Base-by-base conservation (phyloP, 169 alveolate species). In the Besnoitia besnoiti region DNA sequence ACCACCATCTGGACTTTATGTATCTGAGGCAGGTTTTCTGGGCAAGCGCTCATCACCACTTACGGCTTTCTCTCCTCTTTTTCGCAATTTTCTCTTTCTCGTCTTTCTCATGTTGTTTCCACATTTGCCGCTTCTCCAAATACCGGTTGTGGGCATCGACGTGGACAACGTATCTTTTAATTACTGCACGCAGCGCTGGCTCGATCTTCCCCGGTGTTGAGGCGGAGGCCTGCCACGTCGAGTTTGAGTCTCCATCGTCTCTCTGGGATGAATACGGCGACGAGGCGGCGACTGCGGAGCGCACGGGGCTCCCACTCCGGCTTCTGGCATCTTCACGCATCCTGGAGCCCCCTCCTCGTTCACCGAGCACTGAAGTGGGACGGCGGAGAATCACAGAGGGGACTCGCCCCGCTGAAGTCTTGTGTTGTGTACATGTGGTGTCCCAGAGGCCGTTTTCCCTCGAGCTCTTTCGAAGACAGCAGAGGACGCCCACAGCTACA, bases 101-200 rank as follows among this genome's bases (percentile, higher is more conserved):
- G 0, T 77, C 87, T 44, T 77, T 42, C 55, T 77, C 87, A 42
- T 77, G 59, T 27, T 77, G 61, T 19, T 55, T 37, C 87, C 87
- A 77, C 87, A 77, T 77, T 37, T 42, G 87, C 59, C 55, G n/a
- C 40, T 77, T 77, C 87, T 77, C 87, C 27, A 77, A 55, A 39
- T 77, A 77, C 16, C 87, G 50, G 40, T 77, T 77, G 59, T 77
- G 87, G 33, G 87, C 87, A 30, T 77, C 87, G 35, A 77, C 87
- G 10, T 77, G 87, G 44, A 77, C 59, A 0, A 77, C 87, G 35
- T 77, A 55, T 42, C 87, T 77, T 55, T 77, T 77, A 5, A 77
- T 77, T 0, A 77, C 49, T 24, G 87, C 87, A 4, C 87, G 59
- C 87, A 77, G 35, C 47, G 35, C 87, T 14, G 87, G 87, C 49